phyloP scores from a whole-genome alignment of 306 rosid genomes.

The Pterocarpus santalinus region DNA sequence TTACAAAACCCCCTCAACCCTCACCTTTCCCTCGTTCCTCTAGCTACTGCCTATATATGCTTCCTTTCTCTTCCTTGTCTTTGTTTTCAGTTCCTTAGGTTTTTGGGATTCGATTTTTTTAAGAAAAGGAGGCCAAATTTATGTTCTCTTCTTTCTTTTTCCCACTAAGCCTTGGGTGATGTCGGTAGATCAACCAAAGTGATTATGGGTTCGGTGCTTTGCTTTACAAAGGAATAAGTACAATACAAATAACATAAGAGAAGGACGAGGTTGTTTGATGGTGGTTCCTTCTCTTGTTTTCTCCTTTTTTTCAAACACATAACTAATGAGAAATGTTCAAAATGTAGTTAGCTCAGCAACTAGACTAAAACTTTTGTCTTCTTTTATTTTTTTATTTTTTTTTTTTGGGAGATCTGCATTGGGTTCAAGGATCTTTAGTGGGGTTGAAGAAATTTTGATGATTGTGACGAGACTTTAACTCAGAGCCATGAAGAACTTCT shows the following conservation, averaged over 20 bases:
- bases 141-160: background rate
- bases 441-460: slow-evolving; percentile 45
- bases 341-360: slow-evolving; percentile 55
- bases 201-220: slow-evolving; percentile 5
- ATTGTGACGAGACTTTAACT: slow-evolving; percentile 13
- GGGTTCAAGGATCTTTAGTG: slow-evolving; percentile 3
- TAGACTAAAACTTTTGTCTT: slow-evolving; percentile 19
- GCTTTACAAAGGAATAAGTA: background rate
- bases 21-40: background rate
- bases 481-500: slow-evolving; percentile 63
- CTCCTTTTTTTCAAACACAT: slow-evolving; percentile 3
- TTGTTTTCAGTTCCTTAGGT: background rate
- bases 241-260: background rate
- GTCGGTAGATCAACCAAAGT: background rate
- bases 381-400: background rate
- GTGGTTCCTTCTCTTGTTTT: background rate
- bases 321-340: slow-evolving; percentile 14
- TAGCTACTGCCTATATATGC: too few species aligned
- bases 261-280: slow-evolving; percentile 22
- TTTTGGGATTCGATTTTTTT: slow-evolving; percentile 7
- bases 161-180: background rate
- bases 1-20: background rate
- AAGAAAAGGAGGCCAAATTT: background rate
- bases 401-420: slow-evolving; percentile 36
- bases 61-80: slow-evolving; percentile 1